A percentile compares a stretch with the other conserved stretches of the same genome.
Evolutionary conservation across 495 filamentous ascomycete genomes (phyloP).

Genomic region (Penicillium mononematosum): DNA sequence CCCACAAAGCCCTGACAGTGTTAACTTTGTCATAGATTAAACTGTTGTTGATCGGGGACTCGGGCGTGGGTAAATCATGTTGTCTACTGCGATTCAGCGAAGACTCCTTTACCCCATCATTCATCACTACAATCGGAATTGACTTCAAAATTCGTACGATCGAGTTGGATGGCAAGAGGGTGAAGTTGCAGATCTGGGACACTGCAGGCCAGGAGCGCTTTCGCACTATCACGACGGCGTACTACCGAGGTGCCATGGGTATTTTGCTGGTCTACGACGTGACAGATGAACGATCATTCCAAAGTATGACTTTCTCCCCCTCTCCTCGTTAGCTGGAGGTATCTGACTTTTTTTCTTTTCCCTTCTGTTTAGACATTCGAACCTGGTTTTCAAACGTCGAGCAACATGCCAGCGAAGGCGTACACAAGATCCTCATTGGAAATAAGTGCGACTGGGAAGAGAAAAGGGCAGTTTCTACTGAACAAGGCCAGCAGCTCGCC

Average conservation of each 20-base stretch:
- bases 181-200: slow-evolving; percentile 99
- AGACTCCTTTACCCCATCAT: slow-evolving; percentile 96
- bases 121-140: slow-evolving; percentile 99
- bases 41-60: slow-evolving; percentile 96
- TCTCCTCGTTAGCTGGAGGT: neutral
- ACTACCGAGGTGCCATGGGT: slow-evolving; percentile 97
- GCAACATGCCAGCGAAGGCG: slow-evolving; percentile 97
- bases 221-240: slow-evolving; percentile 97
- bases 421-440: slow-evolving; percentile 99
- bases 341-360: neutral
- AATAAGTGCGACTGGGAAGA: slow-evolving; percentile 99
- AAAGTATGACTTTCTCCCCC: slow-evolving; percentile 64
- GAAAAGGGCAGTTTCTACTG: slow-evolving; percentile 89
- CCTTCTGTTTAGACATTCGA: slow-evolving; percentile 71
- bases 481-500: slow-evolving; percentile 88
- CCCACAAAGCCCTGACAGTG: neutral
- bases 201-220: slow-evolving; percentile 98
- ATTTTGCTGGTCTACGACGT: slow-evolving; percentile 98
- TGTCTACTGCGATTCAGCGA: slow-evolving; percentile 98
- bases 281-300: slow-evolving; percentile 94
- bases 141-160: slow-evolving; percentile 99
- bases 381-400: slow-evolving; percentile 99
- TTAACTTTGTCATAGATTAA: slow-evolving; percentile 70
- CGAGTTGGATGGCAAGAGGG: slow-evolving; percentile 94
- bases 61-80: slow-evolving; percentile 97